Conservation (phyloP, 805 yeast genomes). For the Starmera dryadoides region DNA sequence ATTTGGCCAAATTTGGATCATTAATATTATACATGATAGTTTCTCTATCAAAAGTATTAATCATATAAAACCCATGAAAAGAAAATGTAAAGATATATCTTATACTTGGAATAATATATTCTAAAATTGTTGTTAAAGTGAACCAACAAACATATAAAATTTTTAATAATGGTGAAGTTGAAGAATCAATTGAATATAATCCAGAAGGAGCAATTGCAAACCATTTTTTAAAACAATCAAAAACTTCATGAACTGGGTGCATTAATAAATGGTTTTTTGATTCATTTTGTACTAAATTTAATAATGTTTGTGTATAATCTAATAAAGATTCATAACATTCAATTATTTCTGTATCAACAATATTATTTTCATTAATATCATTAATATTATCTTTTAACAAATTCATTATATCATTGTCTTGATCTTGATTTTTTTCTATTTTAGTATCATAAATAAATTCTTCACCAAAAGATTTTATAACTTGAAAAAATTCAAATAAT, state of each 20-base stretch:
- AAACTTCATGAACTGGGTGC: slow-evolving; percentile 13
- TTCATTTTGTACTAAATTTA: slow-evolving; percentile 4
- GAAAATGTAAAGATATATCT: slow-evolving; percentile 15
- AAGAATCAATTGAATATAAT: slow-evolving; percentile 7
- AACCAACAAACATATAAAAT: slow-evolving; percentile 14
- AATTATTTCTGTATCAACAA: slow-evolving; percentile 4
- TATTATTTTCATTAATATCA: too few relatives aligned
- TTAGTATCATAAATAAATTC: too few relatives aligned
- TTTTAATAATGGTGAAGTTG: slow-evolving; percentile 5
- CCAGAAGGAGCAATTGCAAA: slow-evolving; percentile 11
- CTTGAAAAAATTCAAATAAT: slow-evolving; percentile 11
- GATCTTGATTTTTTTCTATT: background rate
- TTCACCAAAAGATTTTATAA: slow-evolving; percentile 12
- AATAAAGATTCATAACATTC: slow-evolving; percentile 4
- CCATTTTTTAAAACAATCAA: slow-evolving; percentile 10
- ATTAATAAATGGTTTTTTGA: slow-evolving; percentile 7
- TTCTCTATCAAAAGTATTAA: slow-evolving; percentile 7
- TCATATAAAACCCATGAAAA: slow-evolving; percentile 13
- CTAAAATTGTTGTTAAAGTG: slow-evolving; percentile 9
- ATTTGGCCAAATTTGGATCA: slow-evolving; percentile 5
- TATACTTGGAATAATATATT: slow-evolving; percentile 8
- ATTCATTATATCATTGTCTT: too few relatives aligned
- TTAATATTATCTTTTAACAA: too few relatives aligned
- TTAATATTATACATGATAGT: slow-evolving; percentile 1
- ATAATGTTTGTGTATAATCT: slow-evolving; percentile 5